Conservation (phyloP, 2,329 filamentous ascomycete genomes). For the Talaromyces marneffei region DNA sequence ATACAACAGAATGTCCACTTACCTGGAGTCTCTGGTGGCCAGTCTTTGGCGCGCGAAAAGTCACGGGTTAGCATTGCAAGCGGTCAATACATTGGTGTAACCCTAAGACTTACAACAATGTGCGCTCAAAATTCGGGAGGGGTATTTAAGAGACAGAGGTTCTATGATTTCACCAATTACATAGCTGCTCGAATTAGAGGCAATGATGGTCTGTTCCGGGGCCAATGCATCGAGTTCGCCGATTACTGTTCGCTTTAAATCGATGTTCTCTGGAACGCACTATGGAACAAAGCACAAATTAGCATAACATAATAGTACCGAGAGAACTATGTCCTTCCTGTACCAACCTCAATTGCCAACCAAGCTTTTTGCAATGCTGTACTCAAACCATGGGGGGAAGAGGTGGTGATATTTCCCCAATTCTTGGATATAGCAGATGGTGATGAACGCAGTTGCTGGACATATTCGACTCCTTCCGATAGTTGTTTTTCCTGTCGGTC, state of each 20-base stretch:
- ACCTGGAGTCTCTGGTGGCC: conserved; percentile 37
- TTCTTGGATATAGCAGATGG: conserved; percentile 8
- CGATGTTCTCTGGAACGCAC: conserved; percentile 43
- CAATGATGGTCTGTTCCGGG: conserved; percentile 35
- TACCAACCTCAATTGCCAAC: conserved; percentile 31
- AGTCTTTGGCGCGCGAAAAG: conserved; percentile 22
- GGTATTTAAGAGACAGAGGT: conserved; percentile 30
- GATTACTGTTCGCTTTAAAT: conserved; percentile 39
- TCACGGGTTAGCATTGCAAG: neutral
- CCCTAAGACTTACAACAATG: conserved; percentile 37
- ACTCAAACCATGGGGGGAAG: conserved; percentile 18
- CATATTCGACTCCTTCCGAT: conserved; percentile 22
- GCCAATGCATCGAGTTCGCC: conserved; percentile 36
- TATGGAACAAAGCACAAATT: conserved; percentile 16
- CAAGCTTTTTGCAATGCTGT: conserved; percentile 26
- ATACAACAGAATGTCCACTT: conserved; percentile 1
- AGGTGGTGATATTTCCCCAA: conserved; percentile 23
- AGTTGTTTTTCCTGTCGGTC: conserved; percentile 27
- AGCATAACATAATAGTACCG: neutral
- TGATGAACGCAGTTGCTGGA: conserved; percentile 23
- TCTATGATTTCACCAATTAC: conserved; percentile 41
- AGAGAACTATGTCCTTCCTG: neutral
- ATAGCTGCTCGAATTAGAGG: conserved; percentile 46
- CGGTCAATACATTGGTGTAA: neutral
- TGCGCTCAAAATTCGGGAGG: conserved; percentile 37